Evolutionary conservation across 2,329 filamentous ascomycete species (phyloP).

Genomic region (Penicillium glabrum): DNA sequence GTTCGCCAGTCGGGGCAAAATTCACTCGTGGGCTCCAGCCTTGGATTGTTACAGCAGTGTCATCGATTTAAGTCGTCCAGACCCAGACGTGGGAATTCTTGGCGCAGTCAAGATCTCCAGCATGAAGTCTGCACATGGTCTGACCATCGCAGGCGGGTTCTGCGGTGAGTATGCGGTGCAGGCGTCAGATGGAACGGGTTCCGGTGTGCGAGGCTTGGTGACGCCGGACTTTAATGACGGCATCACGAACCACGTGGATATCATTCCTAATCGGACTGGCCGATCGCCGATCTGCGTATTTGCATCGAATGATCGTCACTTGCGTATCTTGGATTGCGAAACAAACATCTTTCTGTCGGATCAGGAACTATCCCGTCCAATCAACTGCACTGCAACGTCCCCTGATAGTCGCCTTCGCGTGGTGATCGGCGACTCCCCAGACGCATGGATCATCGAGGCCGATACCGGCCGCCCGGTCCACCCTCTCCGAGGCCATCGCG

Average conservation of each 20-base stretch:
- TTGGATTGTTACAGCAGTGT: slow-evolving; percentile 43
- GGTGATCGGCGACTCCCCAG: slow-evolving; percentile 44
- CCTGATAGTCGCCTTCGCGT: slow-evolving; percentile 45
- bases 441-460: slow-evolving; percentile 44
- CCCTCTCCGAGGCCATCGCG: slow-evolving; percentile 40
- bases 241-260: slow-evolving; percentile 61
- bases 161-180: slow-evolving; percentile 57
- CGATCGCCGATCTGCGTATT: slow-evolving; percentile 53
- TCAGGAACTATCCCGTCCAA: slow-evolving; percentile 39
- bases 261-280: slow-evolving; percentile 49
- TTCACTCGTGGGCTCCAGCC: slow-evolving; percentile 52
- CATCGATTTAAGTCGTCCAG: slow-evolving; percentile 50
- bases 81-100: slow-evolving; percentile 36
- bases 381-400: slow-evolving; percentile 48
- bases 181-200: slow-evolving; percentile 42
- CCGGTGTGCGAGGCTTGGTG: slow-evolving; percentile 46
- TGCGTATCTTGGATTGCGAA: slow-evolving; percentile 56
- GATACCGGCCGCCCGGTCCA: slow-evolving; percentile 43
- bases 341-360: slow-evolving; percentile 43
- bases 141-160: slow-evolving; percentile 58
- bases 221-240: slow-evolving; percentile 42
- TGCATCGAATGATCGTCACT: slow-evolving; percentile 57
- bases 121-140: slow-evolving; percentile 50
- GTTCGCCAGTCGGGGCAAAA: slow-evolving; percentile 50
- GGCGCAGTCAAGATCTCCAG: slow-evolving; percentile 52